phyloP scores from a whole-genome alignment of 495 filamentous ascomycete species.

The Neurospora sp. region DNA sequence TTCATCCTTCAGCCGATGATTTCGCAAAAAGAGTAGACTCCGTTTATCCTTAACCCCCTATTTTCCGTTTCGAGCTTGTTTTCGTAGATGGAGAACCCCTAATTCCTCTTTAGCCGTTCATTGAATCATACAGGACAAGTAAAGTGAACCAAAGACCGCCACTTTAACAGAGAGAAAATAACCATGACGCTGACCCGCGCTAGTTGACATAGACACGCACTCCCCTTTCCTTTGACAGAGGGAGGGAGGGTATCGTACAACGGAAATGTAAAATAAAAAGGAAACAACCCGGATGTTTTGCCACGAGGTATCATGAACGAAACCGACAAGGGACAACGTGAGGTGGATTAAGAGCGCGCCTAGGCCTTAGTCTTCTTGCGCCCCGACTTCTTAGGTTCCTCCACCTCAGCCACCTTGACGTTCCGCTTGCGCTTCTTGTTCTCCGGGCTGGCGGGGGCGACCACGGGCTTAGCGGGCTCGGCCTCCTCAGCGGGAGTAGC shows the following conservation, averaged over 20 bases:
- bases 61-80: not conserved
- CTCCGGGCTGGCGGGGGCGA: constrained; percentile 39
- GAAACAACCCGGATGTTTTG: constrained; percentile 6
- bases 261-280: not conserved
- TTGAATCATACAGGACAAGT: constrained; percentile 8
- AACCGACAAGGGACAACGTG: constrained; percentile 6
- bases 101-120: constrained; percentile 1
- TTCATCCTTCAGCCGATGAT: not conserved
- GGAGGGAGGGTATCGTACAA: constrained; percentile 6
- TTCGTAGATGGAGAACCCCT: not conserved
- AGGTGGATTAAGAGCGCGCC: constrained; percentile 1
- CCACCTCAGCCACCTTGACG: constrained; percentile 34
- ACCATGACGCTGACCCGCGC: not conserved
- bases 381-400: constrained; percentile 43
- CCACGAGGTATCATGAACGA: constrained; percentile 23
- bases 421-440: constrained; percentile 57
- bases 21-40: not conserved
- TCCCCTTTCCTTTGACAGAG: not conserved
- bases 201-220: not conserved
- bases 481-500: constrained; percentile 38
- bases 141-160: not conserved
- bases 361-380: constrained; percentile 41
- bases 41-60: not conserved
- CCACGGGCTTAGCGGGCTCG: constrained; percentile 42
- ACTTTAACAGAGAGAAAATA: not conserved